These are phyloP conservation scores for Mortierella sp. DNA, from an alignment of 371 early-diverging fungal genomes.

Conservation along the genomic window DNA sequence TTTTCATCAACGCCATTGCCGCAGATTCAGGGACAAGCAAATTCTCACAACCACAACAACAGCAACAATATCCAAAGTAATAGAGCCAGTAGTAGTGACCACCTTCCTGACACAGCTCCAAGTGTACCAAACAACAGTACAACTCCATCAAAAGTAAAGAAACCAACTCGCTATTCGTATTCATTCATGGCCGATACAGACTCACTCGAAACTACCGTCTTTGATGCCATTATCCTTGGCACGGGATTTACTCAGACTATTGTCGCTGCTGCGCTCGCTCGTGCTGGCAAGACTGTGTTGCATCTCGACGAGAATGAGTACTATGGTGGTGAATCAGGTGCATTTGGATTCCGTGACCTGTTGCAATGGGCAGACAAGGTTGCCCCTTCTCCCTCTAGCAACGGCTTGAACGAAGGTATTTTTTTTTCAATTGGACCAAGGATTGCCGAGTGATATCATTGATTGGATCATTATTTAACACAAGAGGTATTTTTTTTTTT, in stretches of 20 bases:
- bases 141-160: conserved; percentile 6
- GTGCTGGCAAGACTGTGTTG: conserved; percentile 87
- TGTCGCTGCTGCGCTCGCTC: conserved; percentile 84
- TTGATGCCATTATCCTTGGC: conserved; percentile 88
- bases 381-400: conserved; percentile 11
- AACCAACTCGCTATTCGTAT: conserved; percentile 51
- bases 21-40: conserved; percentile 4
- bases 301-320: conserved; percentile 87
- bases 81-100: background rate
- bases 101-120: conserved; percentile 17
- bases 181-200: conserved; percentile 57
- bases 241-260: conserved; percentile 93
- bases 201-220: conserved; percentile 68
- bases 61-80: conserved; percentile 5
- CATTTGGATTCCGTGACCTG: conserved; percentile 70
- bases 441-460: background rate
- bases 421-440: background rate
- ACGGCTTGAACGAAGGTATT: conserved; percentile 8
- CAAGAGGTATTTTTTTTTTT: background rate
- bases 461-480: background rate
- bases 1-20: background rate
- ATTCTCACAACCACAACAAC: background rate
- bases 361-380: conserved; percentile 60
- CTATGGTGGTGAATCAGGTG: conserved; percentile 89
- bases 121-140: conserved; percentile 14